Evolutionary conservation across 371 early-diverging fungal species (phyloP), one percentile per base, ranked within the genome.

Genomic region (Nematocida sp.): DNA sequence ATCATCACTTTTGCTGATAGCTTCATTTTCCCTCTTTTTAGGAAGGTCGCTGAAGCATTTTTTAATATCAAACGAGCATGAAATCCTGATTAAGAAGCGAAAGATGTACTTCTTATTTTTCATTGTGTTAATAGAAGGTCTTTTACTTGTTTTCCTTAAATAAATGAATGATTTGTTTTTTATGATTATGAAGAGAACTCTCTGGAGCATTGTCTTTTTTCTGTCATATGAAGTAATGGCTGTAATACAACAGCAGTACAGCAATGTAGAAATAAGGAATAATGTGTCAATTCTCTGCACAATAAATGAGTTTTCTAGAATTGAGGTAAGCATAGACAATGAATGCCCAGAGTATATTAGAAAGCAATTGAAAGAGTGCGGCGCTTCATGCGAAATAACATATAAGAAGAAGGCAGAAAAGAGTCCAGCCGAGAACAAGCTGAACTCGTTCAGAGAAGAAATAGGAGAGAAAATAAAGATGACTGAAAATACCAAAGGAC

Each of bases 41-140:
- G 83, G 84, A 25, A 70, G 84, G 69, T 66, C 75, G n/a, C 55
- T 87, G 46, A 85, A 87, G 66, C 66, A 60, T 40, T 61, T 70
- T 25, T 50, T 86, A 39, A 58, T 83, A 27, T 47, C 54, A 33
- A 71, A 72, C 18, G 74, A 81, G 4, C 39, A 15, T 7, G 52
- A 39, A 52, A 72, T 84, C 18, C 72, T 60, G 45, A 66, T 40
- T 15, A 72, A 76, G 56, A 83, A 83, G 52, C 69, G 52, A 52
- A 69, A 52, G 45, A 70, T 84, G 60, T 86, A 86, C 52, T 86
- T 84, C 76, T 54, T 86, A 50, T 83, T 86, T 73, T 56, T 76
- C n/a, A 60, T 72, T 40, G 86, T 86, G 25, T 15, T 74, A 20
- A 45, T 84, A 27, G 78, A 84, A 64, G 61, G 66, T 47, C 39